Conservation (phyloP, 2,329 filamentous ascomycete genomes). For the Penicillium griseofulvum region DNA sequence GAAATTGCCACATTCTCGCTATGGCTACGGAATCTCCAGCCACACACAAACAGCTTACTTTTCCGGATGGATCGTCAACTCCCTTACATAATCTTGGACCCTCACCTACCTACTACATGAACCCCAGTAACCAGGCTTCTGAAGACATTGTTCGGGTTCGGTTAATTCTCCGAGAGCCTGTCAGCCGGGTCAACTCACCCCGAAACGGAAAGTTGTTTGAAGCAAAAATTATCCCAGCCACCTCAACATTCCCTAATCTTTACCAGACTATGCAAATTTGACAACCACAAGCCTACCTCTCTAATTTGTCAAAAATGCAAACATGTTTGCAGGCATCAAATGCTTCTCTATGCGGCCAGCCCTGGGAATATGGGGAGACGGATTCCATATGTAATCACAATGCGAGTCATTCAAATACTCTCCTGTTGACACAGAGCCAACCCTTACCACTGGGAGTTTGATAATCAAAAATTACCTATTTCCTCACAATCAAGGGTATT, state of each 20-base stretch:
- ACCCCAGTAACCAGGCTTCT: background rate
- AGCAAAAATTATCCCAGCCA: background rate
- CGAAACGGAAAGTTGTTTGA: background rate
- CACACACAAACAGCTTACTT: slow-evolving; percentile 5
- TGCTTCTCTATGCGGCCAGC: background rate
- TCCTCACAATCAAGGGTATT: background rate
- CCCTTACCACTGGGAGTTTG: background rate
- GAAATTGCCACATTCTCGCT: slow-evolving; percentile 12
- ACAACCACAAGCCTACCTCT: background rate
- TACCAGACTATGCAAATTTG: background rate
- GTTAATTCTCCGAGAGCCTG: background rate
- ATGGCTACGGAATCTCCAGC: slow-evolving; percentile 10
- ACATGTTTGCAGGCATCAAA: slow-evolving; percentile 2
- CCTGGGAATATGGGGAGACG: background rate
- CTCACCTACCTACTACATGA: no score
- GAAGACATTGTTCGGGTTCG: background rate
- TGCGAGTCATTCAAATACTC: slow-evolving; percentile 2
- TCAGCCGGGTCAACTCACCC: background rate
- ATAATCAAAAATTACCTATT: background rate
- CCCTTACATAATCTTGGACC: background rate
- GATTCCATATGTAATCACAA: background rate
- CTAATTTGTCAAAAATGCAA: slow-evolving; percentile 13
- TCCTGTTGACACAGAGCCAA: background rate
- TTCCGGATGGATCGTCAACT: background rate
- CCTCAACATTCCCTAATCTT: background rate